Conservation (phyloP, 495 filamentous ascomycete genomes). For the Trichoderma gamsii region DNA sequence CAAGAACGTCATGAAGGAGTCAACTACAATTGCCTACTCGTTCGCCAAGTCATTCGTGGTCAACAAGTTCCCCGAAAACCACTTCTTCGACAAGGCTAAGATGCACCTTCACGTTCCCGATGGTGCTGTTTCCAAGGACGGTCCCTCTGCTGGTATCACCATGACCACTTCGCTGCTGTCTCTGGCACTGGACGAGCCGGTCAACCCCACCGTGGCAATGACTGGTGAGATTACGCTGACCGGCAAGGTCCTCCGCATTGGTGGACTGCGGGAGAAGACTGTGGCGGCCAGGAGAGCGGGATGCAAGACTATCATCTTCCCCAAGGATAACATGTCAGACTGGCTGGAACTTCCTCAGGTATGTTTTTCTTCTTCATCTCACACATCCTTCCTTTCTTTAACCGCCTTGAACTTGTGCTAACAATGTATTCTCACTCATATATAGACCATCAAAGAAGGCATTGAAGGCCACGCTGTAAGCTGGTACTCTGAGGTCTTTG, state of each 20-base stretch:
- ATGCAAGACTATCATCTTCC: slow-evolving; percentile 93
- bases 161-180: slow-evolving; percentile 92
- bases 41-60: slow-evolving; percentile 89
- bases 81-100: slow-evolving; percentile 93
- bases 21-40: slow-evolving; percentile 86
- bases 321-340: slow-evolving; percentile 86
- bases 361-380: slow-evolving; percentile 29
- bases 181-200: slow-evolving; percentile 67
- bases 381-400: background rate
- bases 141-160: slow-evolving; percentile 90
- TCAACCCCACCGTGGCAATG: slow-evolving; percentile 92
- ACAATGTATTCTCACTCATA: slow-evolving; percentile 21
- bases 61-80: slow-evolving; percentile 75
- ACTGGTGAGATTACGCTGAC: slow-evolving; percentile 97
- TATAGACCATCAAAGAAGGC: slow-evolving; percentile 91
- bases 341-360: slow-evolving; percentile 98
- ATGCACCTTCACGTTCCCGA: slow-evolving; percentile 97
- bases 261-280: slow-evolving; percentile 96
- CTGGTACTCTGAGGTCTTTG: slow-evolving; percentile 95
- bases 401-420: slow-evolving; percentile 25
- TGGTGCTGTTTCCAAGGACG: slow-evolving; percentile 94
- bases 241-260: slow-evolving; percentile 93
- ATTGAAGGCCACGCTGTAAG: slow-evolving; percentile 81
- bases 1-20: slow-evolving; percentile 97
- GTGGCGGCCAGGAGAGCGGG: slow-evolving; percentile 92